Percentiles rank a stretch among this genome's conserved stretches.
These are phyloP conservation scores for Tetratostichococcus sp. DNA, from an alignment of 139 green algal genomes.

Conservation along the genomic window DNA sequence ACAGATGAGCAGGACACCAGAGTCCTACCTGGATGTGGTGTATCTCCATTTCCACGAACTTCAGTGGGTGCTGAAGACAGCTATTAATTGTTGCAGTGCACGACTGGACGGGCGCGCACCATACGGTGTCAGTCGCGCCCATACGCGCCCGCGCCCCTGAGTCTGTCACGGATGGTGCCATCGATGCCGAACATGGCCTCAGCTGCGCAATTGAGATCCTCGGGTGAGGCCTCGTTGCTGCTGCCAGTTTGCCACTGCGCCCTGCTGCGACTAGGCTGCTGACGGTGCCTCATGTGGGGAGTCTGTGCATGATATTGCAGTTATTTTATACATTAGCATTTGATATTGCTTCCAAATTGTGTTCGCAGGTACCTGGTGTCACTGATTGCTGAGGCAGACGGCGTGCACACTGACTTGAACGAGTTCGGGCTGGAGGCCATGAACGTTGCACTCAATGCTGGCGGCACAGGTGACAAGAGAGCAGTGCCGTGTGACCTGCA, in stretches of 20 bases:
- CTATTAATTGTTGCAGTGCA: neutral
- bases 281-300: no score
- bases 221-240: neutral
- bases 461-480: constrained; percentile 5
- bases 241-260: no score
- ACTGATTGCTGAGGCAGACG: constrained; percentile 21
- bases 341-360: no score
- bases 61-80: no score
- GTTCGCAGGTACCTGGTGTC: constrained; percentile 34
- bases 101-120: neutral
- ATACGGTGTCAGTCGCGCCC: neutral
- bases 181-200: constrained; percentile 21
- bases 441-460: constrained; percentile 49
- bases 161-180: neutral
- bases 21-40: no score
- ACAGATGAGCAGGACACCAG: no score
- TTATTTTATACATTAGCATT: no score
- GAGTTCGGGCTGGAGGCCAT: constrained; percentile 79
- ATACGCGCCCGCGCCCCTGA: neutral
- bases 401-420: constrained; percentile 34
- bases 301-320: no score
- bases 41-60: no score
- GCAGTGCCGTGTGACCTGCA: no score
- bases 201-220: constrained; percentile 36
- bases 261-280: no score